These are phyloP conservation scores for Dictyostelium firmibasis DNA, from an alignment of 78 protist genomes.

Conservation along the genomic window DNA sequence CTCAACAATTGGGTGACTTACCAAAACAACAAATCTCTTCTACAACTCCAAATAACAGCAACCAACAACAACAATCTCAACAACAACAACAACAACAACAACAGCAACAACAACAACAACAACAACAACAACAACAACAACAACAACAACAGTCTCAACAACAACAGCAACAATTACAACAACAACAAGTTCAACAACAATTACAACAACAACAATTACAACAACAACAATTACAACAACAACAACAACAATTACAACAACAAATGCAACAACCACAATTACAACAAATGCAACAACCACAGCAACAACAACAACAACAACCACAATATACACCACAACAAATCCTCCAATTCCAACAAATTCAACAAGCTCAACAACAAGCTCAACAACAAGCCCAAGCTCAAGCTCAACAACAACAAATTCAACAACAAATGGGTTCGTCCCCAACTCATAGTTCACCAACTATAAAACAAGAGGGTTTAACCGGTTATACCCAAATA, in stretches of 20 bases:
- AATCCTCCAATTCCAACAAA: too few species aligned
- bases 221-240: slow-evolving; percentile 22
- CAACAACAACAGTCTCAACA: slow-evolving; percentile 21
- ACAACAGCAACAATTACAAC: slow-evolving; percentile 20
- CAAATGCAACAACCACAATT: slow-evolving; percentile 46
- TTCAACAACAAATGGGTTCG: neutral
- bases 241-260: slow-evolving; percentile 12
- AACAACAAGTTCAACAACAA: neutral
- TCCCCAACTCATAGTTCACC: neutral
- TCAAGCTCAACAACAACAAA: slow-evolving; percentile 33
- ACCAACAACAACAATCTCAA: slow-evolving; percentile 7
- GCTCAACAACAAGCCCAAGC: neutral
- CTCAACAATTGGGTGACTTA: neutral
- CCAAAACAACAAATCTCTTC: neutral
- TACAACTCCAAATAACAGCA: neutral
- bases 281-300: neutral
- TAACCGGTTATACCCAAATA: neutral
- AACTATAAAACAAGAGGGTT: neutral
- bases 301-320: neutral
- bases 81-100: neutral
- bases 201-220: neutral
- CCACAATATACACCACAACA: slow-evolving; percentile 21
- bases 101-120: slow-evolving; percentile 11
- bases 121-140: neutral
- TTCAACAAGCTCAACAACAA: slow-evolving; percentile 25